Evolutionary conservation across 768 basidiomycete species (phyloP).

Genomic region (Amanita rubescens): DNA sequence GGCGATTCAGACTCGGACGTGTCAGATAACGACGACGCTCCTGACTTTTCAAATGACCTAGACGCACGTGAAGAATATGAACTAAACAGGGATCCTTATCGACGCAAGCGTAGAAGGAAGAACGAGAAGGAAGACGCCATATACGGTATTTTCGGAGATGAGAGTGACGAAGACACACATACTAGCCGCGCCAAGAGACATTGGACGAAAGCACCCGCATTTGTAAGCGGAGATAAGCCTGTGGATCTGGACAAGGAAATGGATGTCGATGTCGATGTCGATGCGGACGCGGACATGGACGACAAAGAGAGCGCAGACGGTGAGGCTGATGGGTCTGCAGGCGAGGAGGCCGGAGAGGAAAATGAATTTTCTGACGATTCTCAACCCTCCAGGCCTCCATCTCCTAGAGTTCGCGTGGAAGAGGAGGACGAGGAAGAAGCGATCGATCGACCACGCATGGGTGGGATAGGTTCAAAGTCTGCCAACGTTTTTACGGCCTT

Average conservation of each 20-base stretch:
- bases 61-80: slow-evolving; percentile 67
- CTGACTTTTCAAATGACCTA: slow-evolving; percentile 43
- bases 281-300: slow-evolving; percentile 26
- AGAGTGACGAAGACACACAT: slow-evolving; percentile 56
- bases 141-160: slow-evolving; percentile 72
- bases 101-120: slow-evolving; percentile 57
- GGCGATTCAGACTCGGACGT: slow-evolving; percentile 66
- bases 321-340: slow-evolving; percentile 28
- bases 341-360: slow-evolving; percentile 31
- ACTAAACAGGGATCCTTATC: slow-evolving; percentile 72
- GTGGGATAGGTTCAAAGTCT: slow-evolving; percentile 31
- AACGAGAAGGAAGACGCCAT: slow-evolving; percentile 64
- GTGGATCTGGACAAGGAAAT: slow-evolving; percentile 38
- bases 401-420: slow-evolving; percentile 47
- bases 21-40: slow-evolving; percentile 43
- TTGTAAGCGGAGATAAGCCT: slow-evolving; percentile 53
- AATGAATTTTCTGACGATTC: slow-evolving; percentile 37
- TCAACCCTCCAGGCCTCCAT: slow-evolving; percentile 45
- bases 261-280: slow-evolving; percentile 21
- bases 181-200: slow-evolving; percentile 38
- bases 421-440: slow-evolving; percentile 46
- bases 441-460: slow-evolving; percentile 26
- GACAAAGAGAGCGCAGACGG: slow-evolving; percentile 27
- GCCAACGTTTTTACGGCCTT: slow-evolving; percentile 22
- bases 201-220: slow-evolving; percentile 74